Base-by-base conservation (phyloP, 2,329 filamentous ascomycete species). In the Harringtonia aguacate region DNA sequence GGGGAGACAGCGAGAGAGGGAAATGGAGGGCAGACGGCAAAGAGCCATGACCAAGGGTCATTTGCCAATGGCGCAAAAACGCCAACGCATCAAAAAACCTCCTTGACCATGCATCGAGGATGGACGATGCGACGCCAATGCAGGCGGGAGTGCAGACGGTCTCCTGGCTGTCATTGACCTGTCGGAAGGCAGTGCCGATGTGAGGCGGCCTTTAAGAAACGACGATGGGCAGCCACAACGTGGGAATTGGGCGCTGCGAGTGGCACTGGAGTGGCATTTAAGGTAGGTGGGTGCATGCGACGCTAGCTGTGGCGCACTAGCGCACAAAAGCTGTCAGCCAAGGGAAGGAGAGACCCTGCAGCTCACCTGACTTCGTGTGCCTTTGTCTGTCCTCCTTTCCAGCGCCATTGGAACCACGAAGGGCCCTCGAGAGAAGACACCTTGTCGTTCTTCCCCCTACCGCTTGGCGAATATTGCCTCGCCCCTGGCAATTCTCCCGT, bases 141-240 rank as follows among this genome's bases (percentile, higher is more conserved):
- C 24, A 10, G 24, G 7, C 24, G 10, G 24, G 7, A 9, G 20
- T 24, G 35, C 27, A 34, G 27, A n/a, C n/a, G n/a, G n/a, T n/a
- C n/a, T n/a, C 24, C 24, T 27, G 24, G 24, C 6, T 27, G 24
- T 10, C 37, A n/a, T 37, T 36, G 18, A 20, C 12, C 41, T 39
- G 24, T 24, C 36, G 33, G 8, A 37, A 45, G 36, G n/a, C n/a
- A 37, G 31, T 33, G 39, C 29, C 46, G 46, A 50, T 51, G 50
- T 44, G 48, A 52, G 55, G 56, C 56, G 41, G 49, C 55, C 56
- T 55, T 46, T 55, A 40, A 50, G 47, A 44, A 33, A 33, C 43
- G 48, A 34, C 45, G 46, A 27, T 27, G 24, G 24, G 45, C 39
- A 41, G 30, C 39, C 27, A 36, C 10, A n/a, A 20, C 28, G 38